Evolutionary conservation across 2,329 filamentous ascomycete genomes (phyloP).

Genomic region (Huntiella decipiens): DNA sequence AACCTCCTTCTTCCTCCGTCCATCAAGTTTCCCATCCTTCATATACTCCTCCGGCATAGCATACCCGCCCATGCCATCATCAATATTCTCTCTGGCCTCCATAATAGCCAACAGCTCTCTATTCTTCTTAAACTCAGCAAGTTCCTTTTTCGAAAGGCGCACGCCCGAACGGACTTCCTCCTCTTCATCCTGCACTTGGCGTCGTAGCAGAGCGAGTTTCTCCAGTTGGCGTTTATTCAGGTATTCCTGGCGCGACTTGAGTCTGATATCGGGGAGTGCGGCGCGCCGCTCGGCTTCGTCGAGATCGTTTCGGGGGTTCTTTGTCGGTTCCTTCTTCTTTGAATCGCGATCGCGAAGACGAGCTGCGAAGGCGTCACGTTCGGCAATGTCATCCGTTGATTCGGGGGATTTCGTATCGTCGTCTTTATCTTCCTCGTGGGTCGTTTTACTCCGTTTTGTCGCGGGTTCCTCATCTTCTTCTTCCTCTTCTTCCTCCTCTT

Average conservation of each 20-base stretch:
- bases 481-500: slow-evolving; percentile 15
- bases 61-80: slow-evolving; percentile 85
- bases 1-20: slow-evolving; percentile 71
- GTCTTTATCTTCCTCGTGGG: slow-evolving; percentile 26
- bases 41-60: slow-evolving; percentile 88
- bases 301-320: slow-evolving; percentile 27
- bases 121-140: slow-evolving; percentile 76
- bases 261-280: slow-evolving; percentile 61
- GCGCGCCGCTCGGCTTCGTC: slow-evolving; percentile 48
- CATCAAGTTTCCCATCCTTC: slow-evolving; percentile 75
- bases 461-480: slow-evolving; percentile 41
- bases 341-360: slow-evolving; percentile 54
- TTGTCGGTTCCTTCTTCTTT: slow-evolving; percentile 42
- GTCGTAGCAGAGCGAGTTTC: slow-evolving; percentile 64
- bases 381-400: slow-evolving; percentile 45
- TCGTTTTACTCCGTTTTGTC: slow-evolving; percentile 49
- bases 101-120: slow-evolving; percentile 62
- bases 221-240: slow-evolving; percentile 82
- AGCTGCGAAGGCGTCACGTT: slow-evolving; percentile 65
- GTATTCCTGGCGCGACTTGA: slow-evolving; percentile 79
- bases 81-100: slow-evolving; percentile 69
- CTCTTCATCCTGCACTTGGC: slow-evolving; percentile 77
- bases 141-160: slow-evolving; percentile 57
- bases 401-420: neutral
- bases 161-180: slow-evolving; percentile 62